phyloP scores from a whole-genome alignment of 306 rosid genomes.

The Trichosanthes cucumerina region DNA sequence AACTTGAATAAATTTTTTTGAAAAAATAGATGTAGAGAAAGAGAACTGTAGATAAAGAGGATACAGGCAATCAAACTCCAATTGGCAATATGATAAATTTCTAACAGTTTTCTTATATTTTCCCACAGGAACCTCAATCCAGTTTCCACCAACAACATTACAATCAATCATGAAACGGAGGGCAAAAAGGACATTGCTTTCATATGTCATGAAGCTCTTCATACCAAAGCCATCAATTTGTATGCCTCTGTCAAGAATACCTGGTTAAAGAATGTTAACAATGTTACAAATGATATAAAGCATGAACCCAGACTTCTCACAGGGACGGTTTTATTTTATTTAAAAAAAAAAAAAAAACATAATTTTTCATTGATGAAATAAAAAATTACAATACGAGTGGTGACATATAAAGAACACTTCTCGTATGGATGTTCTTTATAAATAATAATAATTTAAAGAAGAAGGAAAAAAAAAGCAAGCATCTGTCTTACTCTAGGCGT shows the following conservation, averaged over 20 bases:
- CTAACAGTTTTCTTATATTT: conserved; percentile 50
- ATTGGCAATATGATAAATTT: conserved; percentile 61
- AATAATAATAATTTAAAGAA: too few species aligned
- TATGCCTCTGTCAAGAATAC: conserved; percentile 92
- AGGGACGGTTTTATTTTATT: not conserved
- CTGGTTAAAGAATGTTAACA: conserved; percentile 21
- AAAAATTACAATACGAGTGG: not conserved
- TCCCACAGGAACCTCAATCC: conserved; percentile 88
- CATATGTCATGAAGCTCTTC: conserved; percentile 90
- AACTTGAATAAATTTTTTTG: not conserved
- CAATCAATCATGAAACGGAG: conserved; percentile 97
- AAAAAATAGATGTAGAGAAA: not conserved
- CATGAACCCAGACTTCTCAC: not conserved
- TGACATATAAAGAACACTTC: not conserved
- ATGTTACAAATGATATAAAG: not conserved
- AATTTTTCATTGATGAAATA: not conserved
- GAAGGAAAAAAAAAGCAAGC: not conserved
- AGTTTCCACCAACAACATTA: conserved; percentile 87
- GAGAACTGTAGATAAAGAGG: conserved; percentile 27
- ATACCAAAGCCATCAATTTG: conserved; percentile 80
- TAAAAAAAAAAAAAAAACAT: not conserved
- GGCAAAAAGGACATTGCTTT: conserved; percentile 97
- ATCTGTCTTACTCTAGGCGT: not conserved
- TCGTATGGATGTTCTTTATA: not conserved
- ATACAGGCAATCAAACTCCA: conserved; percentile 91